Evolutionary conservation across 2,329 filamentous ascomycete species (phyloP), one percentile per base, ranked within the genome.

Genomic region (Calonectria henricotiae): DNA sequence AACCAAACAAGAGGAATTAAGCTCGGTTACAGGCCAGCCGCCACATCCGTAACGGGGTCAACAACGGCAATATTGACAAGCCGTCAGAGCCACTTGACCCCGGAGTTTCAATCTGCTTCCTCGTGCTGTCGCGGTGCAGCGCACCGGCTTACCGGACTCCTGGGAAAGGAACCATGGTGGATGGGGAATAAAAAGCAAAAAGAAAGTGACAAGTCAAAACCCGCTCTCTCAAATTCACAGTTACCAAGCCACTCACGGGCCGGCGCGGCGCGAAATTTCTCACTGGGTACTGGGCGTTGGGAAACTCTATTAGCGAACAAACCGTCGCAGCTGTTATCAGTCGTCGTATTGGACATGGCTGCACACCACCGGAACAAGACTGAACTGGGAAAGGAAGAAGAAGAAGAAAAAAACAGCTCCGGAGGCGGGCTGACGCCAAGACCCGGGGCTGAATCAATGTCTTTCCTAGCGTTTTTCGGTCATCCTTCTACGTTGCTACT

Each of bases 51-150:
- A 32, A 55, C 39, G 27, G 66, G 67, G 60, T 20, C 64, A 46
- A 68, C 73, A 76, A 79, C 78, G 76, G 78, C 68, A 76, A 80
- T 79, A 75, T 76, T 79, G 79, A 71, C 44, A 73, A 65, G 73
- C 76, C 74, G 69, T 72, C 60, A 70, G 67, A 62, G 65, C 55
- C 61, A 61, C 62, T 30, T 47, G 62, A 70, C 47, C 25, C 63
- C 62, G 69, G 63, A 35, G 54, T 44, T 62, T 61, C 23, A 35
- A 55, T 55, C n/a, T 23, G 44, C 43, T 39, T 62, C 62, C 25
- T 61, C 46, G 55, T 60, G 32, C 65, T 46, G 37, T 37, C 58
- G 41, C 55, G 60, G 63, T 49, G 46, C 41, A 55, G 46, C 44
- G 46, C 20, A 62, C 65, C 66, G 41, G 39, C 32, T 54, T 47